Base-by-base conservation (phyloP, 225 moss, liverwort and hornwort species). In the Ulota crispa region DNA sequence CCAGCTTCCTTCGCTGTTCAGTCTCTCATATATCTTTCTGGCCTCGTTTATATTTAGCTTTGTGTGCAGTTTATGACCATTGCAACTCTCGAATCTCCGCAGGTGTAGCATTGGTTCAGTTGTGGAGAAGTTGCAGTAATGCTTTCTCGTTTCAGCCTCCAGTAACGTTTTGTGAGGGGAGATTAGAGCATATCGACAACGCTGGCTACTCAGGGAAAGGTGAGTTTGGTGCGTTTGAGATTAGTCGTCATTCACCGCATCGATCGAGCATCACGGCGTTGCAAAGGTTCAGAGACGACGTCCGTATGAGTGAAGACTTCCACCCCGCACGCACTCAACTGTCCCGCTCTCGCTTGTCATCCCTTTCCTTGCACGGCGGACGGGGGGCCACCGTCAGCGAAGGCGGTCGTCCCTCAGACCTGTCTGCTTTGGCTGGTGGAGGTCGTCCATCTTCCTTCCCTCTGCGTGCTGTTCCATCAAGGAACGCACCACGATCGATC, bases 401-500 rank as follows among this genome's bases (percentile, higher is more conserved):
- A 89, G 98, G 98, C 92, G 95, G 95, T 82, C 91, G 90, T 94
- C 98, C 98, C 91, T 99, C 98, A 28, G 94, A 99, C 91, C 94
- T 99, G 26, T 93, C 92, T 74, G 93, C 90, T 62, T 84, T 95
- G 61, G 98, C 94, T 53, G 98, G 98, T 31, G 98, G 98, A 64
- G 98, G 98, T 86, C 70, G 26, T 65, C 65, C 31, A 41, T 78
- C 16, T 7, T 28, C 45, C 55, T 72, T 62, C 54, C 50, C 26
- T 67, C 68, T 83, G 85, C 81, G 88, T 87, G 75, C 21, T 61
- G 84, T 57, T 88, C 88, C 88, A 41, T 68, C 53, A 57, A 75
- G 81, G 83, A 80, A 88, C 87, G 77, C 72, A 80, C 81, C 85
- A 82, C 87, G 65, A 54, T 72, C 54, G 24, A 47, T 62, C 45